A percentile compares a stretch with the other conserved stretches of the same genome.
Evolutionary conservation across 176 grass and related monocot genomes (phyloP).

Genomic region (Raddia guianensis): DNA sequence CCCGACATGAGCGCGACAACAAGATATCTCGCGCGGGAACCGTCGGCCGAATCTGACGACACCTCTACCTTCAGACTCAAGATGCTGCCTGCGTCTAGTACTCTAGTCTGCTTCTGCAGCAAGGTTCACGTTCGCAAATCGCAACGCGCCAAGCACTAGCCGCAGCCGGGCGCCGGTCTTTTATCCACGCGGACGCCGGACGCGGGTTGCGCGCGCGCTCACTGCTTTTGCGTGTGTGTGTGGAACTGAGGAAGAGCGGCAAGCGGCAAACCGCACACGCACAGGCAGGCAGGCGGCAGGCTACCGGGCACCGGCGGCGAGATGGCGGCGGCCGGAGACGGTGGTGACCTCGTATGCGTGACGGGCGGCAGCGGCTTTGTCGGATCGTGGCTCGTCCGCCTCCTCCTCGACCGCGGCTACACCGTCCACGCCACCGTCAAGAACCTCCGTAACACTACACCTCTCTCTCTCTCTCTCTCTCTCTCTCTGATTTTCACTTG

Average conservation of each 20-base stretch:
- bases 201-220: neutral
- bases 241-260: neutral
- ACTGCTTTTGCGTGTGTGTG: neutral
- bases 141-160: neutral
- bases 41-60: too few relatives aligned
- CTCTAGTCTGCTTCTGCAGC: too few relatives aligned
- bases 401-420: constrained; percentile 73
- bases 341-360: constrained; percentile 56
- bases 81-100: too few relatives aligned
- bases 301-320: neutral
- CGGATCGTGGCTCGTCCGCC: constrained; percentile 75
- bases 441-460: constrained; percentile 46
- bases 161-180: neutral
- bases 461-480: neutral
- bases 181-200: neutral
- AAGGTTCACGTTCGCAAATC: neutral
- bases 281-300: neutral
- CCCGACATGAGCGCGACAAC: too few relatives aligned
- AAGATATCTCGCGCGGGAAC: too few relatives aligned
- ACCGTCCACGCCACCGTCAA: constrained; percentile 77
- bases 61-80: neutral
- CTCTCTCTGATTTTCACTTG: neutral
- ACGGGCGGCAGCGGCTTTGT: constrained; percentile 86
- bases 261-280: neutral
- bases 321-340: constrained; percentile 30